Conservation (phyloP, 225 moss, liverwort and hornwort species). For the Marchantia paleacea region DNA sequence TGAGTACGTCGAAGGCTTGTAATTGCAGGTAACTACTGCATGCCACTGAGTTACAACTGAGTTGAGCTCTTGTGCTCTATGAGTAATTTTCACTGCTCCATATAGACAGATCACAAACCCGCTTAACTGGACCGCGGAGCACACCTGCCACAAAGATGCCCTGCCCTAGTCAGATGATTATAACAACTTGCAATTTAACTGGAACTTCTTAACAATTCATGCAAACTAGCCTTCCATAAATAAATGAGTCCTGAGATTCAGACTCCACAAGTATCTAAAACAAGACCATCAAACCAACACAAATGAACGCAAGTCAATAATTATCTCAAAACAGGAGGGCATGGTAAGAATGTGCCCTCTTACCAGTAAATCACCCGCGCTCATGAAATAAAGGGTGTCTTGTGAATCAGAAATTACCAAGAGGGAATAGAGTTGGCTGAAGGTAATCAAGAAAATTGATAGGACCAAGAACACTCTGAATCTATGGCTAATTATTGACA, state of each 20-base stretch:
- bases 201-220: too few species aligned
- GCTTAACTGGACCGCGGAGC: slow-evolving; percentile 75
- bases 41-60: slow-evolving; percentile 92
- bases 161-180: background rate
- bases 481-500: slow-evolving; percentile 78
- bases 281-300: background rate
- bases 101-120: slow-evolving; percentile 70
- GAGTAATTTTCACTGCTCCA: slow-evolving; percentile 86
- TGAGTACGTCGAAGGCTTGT: slow-evolving; percentile 34
- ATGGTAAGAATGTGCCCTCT: slow-evolving; percentile 4
- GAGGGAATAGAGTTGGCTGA: slow-evolving; percentile 68
- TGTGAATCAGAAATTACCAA: slow-evolving; percentile 57
- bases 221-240: too few species aligned
- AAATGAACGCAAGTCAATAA: background rate
- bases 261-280: too few species aligned
- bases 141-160: slow-evolving; percentile 51
- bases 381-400: slow-evolving; percentile 67
- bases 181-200: background rate
- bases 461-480: slow-evolving; percentile 71
- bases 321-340: background rate
- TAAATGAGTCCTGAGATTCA: too few species aligned
- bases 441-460: slow-evolving; percentile 63
- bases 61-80: slow-evolving; percentile 70
- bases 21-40: slow-evolving; percentile 73
- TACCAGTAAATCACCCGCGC: slow-evolving; percentile 77